Evolutionary conservation across 108 stramenopile genomes (phyloP).

Genomic region (Schizochytrium sp.): DNA sequence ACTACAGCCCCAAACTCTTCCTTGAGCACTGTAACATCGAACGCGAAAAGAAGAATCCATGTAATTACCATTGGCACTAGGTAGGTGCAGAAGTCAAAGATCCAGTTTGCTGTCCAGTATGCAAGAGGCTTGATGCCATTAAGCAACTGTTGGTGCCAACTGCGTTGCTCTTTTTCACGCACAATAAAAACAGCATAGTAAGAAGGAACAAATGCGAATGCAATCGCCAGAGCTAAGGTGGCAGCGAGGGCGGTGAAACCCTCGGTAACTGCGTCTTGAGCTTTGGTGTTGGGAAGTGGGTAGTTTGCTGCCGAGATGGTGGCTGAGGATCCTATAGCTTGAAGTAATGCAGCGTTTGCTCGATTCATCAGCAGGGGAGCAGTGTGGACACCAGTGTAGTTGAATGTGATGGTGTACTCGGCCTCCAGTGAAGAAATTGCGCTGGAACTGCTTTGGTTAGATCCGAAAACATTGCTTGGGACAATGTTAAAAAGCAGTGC

Average conservation of each 20-base stretch:
- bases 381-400: conserved; percentile 33
- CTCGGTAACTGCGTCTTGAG: neutral
- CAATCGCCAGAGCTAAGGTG: conserved; percentile 70
- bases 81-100: conserved; percentile 71
- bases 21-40: conserved; percentile 63
- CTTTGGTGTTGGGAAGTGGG: conserved; percentile 5
- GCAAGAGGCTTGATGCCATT: conserved; percentile 71
- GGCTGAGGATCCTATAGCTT: neutral
- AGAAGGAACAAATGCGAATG: conserved; percentile 73
- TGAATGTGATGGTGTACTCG: conserved; percentile 47
- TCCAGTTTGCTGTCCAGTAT: conserved; percentile 72
- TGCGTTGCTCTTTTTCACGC: conserved; percentile 67
- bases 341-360: neutral
- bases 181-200: conserved; percentile 74
- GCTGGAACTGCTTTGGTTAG: neutral
- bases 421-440: neutral
- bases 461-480: neutral
- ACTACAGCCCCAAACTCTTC: conserved; percentile 63
- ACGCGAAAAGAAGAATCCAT: conserved; percentile 63
- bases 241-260: conserved; percentile 64
- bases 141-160: conserved; percentile 70
- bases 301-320: neutral
- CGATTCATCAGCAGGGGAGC: conserved; percentile 52
- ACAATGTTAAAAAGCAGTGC: neutral
- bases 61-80: conserved; percentile 65